Evolutionary conservation across 163 green algal genomes (phyloP).

Genomic region (Chloroidium sp.): DNA sequence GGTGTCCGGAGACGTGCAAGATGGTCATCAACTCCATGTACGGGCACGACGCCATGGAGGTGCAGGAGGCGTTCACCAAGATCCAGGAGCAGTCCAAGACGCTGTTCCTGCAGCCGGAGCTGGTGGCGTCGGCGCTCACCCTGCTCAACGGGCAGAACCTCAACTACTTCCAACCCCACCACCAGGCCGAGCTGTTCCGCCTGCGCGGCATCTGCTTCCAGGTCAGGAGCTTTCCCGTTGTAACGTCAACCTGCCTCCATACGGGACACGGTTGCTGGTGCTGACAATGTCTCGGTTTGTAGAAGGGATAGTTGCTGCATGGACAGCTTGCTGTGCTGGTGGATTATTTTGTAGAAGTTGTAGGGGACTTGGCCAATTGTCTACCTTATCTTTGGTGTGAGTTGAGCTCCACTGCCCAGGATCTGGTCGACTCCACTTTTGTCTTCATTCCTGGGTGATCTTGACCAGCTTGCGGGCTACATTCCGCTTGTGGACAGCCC

Average conservation of each 20-base stretch:
- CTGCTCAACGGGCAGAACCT: slow-evolving; percentile 91
- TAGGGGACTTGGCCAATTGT: no score
- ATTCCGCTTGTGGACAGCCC: no score
- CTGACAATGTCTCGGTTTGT: slow-evolving; percentile 3
- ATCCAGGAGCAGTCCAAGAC: slow-evolving; percentile 87
- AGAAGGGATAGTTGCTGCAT: neutral
- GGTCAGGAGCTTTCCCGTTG: slow-evolving; percentile 1
- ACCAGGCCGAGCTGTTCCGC: slow-evolving; percentile 90
- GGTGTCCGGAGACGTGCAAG: slow-evolving; percentile 64
- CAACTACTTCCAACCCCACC: slow-evolving; percentile 85
- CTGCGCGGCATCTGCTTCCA: slow-evolving; percentile 74
- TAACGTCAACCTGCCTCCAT: slow-evolving; percentile 19
- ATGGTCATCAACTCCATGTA: slow-evolving; percentile 89
- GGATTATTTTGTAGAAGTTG: no score
- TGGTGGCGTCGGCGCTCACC: slow-evolving; percentile 72
- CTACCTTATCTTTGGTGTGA: no score
- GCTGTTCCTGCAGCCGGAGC: slow-evolving; percentile 57
- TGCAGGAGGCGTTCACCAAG: slow-evolving; percentile 95
- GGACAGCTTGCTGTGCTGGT: no score
- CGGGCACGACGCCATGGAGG: slow-evolving; percentile 93
- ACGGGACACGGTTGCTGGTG: neutral
- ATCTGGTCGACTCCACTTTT: no score
- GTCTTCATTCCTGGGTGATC: no score
- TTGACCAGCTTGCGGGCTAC: no score
- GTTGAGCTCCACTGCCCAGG: no score